Conservation (phyloP, 2,329 filamentous ascomycete species). For the Aspergillus novofumigatus region DNA sequence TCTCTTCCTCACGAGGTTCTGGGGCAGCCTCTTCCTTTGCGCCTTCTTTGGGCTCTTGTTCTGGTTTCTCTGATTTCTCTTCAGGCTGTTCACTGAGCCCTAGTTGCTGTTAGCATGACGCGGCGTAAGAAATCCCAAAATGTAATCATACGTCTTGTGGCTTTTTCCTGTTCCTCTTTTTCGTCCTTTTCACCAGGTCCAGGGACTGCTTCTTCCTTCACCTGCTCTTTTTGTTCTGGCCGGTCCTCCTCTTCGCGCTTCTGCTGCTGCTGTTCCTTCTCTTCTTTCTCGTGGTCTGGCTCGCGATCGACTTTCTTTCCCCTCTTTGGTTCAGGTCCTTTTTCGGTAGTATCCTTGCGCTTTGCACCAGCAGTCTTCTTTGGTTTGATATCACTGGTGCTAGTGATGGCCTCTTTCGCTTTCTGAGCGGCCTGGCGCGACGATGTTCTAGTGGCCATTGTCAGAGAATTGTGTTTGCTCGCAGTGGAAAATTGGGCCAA, state of each 20-base stretch:
- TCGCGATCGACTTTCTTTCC: constrained; percentile 31
- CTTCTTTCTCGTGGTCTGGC: constrained; percentile 6
- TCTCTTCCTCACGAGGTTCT: constrained; percentile 7
- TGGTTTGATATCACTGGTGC: constrained; percentile 26
- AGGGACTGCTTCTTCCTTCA: constrained; percentile 15
- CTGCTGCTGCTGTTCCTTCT: constrained; percentile 9
- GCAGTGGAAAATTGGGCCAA: neutral
- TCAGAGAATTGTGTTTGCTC: neutral
- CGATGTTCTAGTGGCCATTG: constrained; percentile 36
- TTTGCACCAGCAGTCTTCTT: constrained; percentile 32
- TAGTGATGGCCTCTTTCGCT: constrained; percentile 39
- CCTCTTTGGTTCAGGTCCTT: constrained; percentile 32
- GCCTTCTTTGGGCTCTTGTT: constrained; percentile 1
- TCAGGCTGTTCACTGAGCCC: neutral
- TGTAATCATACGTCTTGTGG: neutral
- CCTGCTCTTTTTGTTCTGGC: constrained; percentile 12
- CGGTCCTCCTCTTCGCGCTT: constrained; percentile 5
- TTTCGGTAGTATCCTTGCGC: constrained; percentile 33
- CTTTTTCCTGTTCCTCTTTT: neutral
- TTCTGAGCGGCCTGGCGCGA: constrained; percentile 42
- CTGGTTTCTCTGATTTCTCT: neutral
- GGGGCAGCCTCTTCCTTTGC: constrained; percentile 6
- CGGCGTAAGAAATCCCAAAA: neutral
- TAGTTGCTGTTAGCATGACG: neutral
- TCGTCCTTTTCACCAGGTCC: constrained; percentile 11